Evolutionary conservation across 2,329 filamentous ascomycete genomes (phyloP).

Genomic region (Fusarium chlamydosporum): DNA sequence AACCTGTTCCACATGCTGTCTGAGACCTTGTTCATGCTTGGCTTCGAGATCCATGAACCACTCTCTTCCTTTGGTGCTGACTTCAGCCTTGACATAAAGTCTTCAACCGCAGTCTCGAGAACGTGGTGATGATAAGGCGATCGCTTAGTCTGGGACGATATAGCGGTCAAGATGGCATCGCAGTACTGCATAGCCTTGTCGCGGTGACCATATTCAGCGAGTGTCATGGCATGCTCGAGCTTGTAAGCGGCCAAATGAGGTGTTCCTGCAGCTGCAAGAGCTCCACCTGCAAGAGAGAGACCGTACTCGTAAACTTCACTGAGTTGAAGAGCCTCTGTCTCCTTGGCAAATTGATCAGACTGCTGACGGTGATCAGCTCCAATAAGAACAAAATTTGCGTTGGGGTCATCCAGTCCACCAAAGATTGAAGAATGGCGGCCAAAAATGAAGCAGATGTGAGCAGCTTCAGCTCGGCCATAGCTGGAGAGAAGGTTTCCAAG

Average conservation of each 20-base stretch:
- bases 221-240: constrained; percentile 83
- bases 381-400: constrained; percentile 83
- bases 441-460: constrained; percentile 94
- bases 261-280: constrained; percentile 68
- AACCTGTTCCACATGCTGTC: constrained; percentile 92
- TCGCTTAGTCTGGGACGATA: constrained; percentile 83
- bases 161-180: constrained; percentile 81
- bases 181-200: constrained; percentile 92
- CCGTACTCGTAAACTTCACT: constrained; percentile 97
- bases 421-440: constrained; percentile 79
- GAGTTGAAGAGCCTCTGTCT: constrained; percentile 89
- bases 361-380: constrained; percentile 85
- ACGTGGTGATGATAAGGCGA: constrained; percentile 88
- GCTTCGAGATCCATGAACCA: constrained; percentile 92
- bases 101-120: constrained; percentile 83
- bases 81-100: constrained; percentile 85
- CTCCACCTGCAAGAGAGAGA: constrained; percentile 75
- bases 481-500: constrained; percentile 85
- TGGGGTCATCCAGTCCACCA: constrained; percentile 85
- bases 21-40: constrained; percentile 95
- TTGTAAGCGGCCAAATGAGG: constrained; percentile 94
- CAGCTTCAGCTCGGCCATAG: constrained; percentile 91
- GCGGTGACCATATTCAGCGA: constrained; percentile 86
- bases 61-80: constrained; percentile 86
- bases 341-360: constrained; percentile 79